phyloP scores from a whole-genome alignment of 805 yeast species.

The Zygotorulaspora sp. region DNA sequence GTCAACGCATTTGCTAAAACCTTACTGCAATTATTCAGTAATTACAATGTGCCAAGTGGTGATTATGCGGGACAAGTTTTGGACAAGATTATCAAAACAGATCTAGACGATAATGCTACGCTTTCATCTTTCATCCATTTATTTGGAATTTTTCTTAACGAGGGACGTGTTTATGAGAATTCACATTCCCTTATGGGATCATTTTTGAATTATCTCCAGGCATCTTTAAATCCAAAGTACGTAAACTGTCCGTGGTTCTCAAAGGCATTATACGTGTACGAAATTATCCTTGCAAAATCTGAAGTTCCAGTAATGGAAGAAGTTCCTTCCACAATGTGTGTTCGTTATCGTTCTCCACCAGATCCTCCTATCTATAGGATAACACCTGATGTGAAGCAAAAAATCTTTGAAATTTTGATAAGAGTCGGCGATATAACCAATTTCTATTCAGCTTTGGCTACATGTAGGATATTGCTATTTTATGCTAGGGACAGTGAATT shows the following conservation, averaged over 20 bases:
- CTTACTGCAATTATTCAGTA: constrained; percentile 35
- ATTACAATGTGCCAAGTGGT: constrained; percentile 34
- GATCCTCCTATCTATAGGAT: constrained; percentile 25
- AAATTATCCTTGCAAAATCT: constrained; percentile 48
- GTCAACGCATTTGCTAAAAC: constrained; percentile 40
- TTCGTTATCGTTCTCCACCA: constrained; percentile 17
- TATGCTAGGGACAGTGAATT: constrained; percentile 44
- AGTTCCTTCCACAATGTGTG: constrained; percentile 24
- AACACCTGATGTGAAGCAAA: constrained; percentile 22
- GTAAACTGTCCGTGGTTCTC: constrained; percentile 54
- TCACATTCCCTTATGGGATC: constrained; percentile 34
- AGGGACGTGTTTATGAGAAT: constrained; percentile 37
- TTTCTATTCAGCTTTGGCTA: constrained; percentile 46
- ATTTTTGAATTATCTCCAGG: constrained; percentile 38
- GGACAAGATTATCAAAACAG: constrained; percentile 38
- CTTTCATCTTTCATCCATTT: constrained; percentile 42
- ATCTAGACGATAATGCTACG: constrained; percentile 26
- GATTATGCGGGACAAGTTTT: constrained; percentile 38
- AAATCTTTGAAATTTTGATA: constrained; percentile 44
- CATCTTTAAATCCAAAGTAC: constrained; percentile 36
- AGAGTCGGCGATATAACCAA: constrained; percentile 39
- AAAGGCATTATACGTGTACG: constrained; percentile 51
- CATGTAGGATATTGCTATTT: constrained; percentile 52
- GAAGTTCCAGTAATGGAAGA: constrained; percentile 46
- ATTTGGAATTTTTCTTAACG: constrained; percentile 41